Evolutionary conservation across 768 basidiomycete genomes (phyloP).

Genomic region (Inosperma sp.): DNA sequence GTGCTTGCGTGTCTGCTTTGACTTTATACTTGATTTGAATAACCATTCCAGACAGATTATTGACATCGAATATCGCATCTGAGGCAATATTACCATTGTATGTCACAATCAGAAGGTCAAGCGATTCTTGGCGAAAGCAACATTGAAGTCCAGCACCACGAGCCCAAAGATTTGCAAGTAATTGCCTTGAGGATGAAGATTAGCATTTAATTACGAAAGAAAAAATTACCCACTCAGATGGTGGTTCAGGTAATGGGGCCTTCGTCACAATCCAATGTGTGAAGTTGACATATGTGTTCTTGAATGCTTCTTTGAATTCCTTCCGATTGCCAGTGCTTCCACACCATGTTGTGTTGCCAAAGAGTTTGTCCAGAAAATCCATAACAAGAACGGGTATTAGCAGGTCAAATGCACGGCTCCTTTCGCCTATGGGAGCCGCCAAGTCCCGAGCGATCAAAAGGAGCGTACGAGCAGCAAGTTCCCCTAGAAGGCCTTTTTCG

Average conservation of each 20-base stretch:
- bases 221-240: conserved; percentile 7
- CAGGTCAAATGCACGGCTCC: too few species aligned
- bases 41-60: conserved; percentile 8
- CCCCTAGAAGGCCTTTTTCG: conserved; percentile 16
- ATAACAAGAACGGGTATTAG: background rate
- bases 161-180: conserved; percentile 17
- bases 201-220: background rate
- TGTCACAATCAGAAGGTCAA: conserved; percentile 11
- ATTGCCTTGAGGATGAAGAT: conserved; percentile 2
- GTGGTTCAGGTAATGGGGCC: conserved; percentile 12
- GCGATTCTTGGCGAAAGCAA: conserved; percentile 13
- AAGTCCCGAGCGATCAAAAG: conserved; percentile 13
- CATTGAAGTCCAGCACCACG: conserved; percentile 15
- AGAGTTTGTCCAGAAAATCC: conserved; percentile 2
- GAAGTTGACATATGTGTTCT: conserved; percentile 15
- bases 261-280: conserved; percentile 18
- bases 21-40: too few species aligned
- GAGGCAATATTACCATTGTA: conserved; percentile 9
- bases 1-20: too few species aligned
- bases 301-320: conserved; percentile 1
- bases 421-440: too few species aligned
- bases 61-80: conserved; percentile 11
- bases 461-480: conserved; percentile 14
- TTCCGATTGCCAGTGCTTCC: background rate
- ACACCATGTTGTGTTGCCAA: conserved; percentile 1